phyloP scores from a whole-genome alignment of 139 green algal genomes.

The Picochlorum sp. region DNA sequence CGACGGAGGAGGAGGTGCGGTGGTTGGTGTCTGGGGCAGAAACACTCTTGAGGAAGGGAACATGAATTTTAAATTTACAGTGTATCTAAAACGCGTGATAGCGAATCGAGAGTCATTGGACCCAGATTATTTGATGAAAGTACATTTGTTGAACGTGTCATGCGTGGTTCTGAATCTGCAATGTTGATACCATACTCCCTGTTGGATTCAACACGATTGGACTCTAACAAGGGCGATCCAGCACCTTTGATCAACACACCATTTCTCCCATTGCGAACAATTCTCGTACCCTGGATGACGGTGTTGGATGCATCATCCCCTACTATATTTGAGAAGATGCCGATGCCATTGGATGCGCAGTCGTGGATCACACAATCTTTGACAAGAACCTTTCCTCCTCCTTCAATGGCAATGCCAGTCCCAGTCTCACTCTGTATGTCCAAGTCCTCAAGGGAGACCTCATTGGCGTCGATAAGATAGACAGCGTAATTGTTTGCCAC shows the following conservation, averaged over 20 bases:
- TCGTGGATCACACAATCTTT: conserved; percentile 20
- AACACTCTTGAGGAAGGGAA: conserved; percentile 4
- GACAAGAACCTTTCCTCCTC: conserved; percentile 10
- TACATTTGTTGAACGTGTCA: too few relatives aligned
- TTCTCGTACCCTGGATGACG: conserved; percentile 14
- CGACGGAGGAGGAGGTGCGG: conserved; percentile 4
- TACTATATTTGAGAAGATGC: conserved; percentile 30
- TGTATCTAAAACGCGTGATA: too few relatives aligned
- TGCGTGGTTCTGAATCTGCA: too few relatives aligned
- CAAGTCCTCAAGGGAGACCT: conserved; percentile 14
- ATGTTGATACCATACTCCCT: too few relatives aligned
- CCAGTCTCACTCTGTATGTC: conserved; percentile 32
- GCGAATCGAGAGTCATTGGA: too few relatives aligned
- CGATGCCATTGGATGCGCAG: conserved; percentile 38
- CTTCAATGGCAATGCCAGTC: conserved; percentile 29
- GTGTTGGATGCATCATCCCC: conserved; percentile 1
- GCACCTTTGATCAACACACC: conserved; percentile 28
- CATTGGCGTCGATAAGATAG: conserved; percentile 8
- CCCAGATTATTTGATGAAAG: too few relatives aligned
- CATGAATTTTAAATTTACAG: too few relatives aligned
- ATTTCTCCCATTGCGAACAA: conserved; percentile 26
- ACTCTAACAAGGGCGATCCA: too few relatives aligned
- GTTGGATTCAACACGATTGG: too few relatives aligned
- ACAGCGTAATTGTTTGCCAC: conserved; percentile 53
- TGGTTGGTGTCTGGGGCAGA: conserved; percentile 14